Percentiles rank a stretch among this genome's conserved stretches.
phyloP scores from a whole-genome alignment of 176 grass and related monocot species.

The Aegilops bicornis region DNA sequence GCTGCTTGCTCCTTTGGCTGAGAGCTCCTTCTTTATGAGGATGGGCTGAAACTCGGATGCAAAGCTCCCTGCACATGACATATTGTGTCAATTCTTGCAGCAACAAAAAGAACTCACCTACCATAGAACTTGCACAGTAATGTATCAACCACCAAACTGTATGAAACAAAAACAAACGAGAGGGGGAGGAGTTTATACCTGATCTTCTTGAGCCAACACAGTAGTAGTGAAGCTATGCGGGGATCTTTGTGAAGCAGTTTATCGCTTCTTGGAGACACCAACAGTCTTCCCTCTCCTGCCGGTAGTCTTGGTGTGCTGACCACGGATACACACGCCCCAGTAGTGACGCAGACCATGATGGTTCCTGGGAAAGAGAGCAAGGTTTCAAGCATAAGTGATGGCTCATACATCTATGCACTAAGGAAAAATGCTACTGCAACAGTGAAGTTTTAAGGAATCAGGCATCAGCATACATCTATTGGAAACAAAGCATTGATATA shows the following conservation, averaged over 20 bases:
- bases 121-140: too few species aligned
- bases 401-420: neutral
- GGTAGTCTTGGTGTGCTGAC: constrained; percentile 94
- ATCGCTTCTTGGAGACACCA: constrained; percentile 98
- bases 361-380: constrained; percentile 46
- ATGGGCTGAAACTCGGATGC: too few species aligned
- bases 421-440: neutral
- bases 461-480: too few species aligned
- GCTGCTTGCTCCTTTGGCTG: too few species aligned
- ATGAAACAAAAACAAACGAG: too few species aligned
- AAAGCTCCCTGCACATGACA: too few species aligned
- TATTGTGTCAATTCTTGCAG: too few species aligned
- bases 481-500: too few species aligned
- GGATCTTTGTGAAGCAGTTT: neutral
- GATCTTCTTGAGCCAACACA: neutral
- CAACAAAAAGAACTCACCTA: too few species aligned
- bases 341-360: constrained; percentile 90
- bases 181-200: too few species aligned
- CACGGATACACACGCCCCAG: constrained; percentile 85
- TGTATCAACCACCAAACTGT: too few species aligned
- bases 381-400: neutral
- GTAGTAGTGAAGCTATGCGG: neutral
- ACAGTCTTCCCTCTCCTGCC: constrained; percentile 94
- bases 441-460: neutral
- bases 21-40: too few species aligned